A percentile compares a stretch with the other conserved stretches of the same genome.
Evolutionary conservation across 495 filamentous ascomycete species (phyloP).

Genomic region (Penicillium atrosanguineum): DNA sequence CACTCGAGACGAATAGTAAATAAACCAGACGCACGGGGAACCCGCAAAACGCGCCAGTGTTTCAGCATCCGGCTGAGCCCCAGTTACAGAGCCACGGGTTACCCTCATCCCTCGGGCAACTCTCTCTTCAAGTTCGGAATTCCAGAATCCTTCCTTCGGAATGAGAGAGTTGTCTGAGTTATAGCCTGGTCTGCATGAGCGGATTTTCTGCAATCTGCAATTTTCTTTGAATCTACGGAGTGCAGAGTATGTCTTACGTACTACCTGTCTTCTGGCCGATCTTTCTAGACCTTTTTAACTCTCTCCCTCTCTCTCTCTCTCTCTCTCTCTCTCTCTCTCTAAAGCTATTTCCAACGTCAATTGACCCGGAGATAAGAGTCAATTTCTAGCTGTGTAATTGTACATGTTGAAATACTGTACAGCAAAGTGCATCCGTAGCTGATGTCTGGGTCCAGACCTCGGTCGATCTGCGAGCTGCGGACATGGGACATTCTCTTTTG

Average conservation of each 20-base stretch:
- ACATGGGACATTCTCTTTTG: not conserved
- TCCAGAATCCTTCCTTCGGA: not conserved
- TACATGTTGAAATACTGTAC: not conserved
- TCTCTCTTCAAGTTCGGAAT: not conserved
- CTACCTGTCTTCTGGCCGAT: no score
- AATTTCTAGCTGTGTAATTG: not conserved
- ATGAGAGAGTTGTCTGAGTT: not conserved
- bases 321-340: no score
- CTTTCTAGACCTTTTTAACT: no score
- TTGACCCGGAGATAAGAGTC: not conserved
- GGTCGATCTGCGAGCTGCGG: not conserved
- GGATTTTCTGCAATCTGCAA: no score
- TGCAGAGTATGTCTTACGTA: no score
- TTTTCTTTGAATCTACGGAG: no score
- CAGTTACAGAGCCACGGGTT: slow-evolving; percentile 8
- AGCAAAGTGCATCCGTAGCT: not conserved
- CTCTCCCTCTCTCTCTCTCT: no score
- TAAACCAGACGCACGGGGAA: slow-evolving; percentile 23
- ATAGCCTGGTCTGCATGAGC: not conserved
- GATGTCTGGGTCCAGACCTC: not conserved
- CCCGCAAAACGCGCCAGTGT: slow-evolving; percentile 40
- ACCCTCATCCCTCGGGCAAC: slow-evolving; percentile 38
- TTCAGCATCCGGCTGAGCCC: slow-evolving; percentile 28
- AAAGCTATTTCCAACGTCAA: no score
- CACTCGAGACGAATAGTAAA: slow-evolving; percentile 9